Percentiles rank a stretch among this genome's conserved stretches.
phyloP scores from a whole-genome alignment of 805 yeast genomes.

The Ogataea pignaliae region DNA sequence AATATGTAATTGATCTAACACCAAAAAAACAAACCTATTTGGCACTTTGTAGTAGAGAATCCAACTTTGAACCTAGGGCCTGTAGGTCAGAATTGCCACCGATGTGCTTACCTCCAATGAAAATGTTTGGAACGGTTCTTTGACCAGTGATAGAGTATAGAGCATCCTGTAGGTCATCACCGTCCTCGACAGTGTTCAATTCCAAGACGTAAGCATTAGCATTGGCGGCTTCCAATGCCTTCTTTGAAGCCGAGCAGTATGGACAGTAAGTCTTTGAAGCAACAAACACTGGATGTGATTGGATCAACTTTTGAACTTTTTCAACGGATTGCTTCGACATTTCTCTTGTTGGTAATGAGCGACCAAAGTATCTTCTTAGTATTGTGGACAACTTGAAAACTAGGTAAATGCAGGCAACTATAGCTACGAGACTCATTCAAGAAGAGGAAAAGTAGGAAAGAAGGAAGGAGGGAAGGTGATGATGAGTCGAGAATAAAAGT shows the following conservation, averaged over 20 bases:
- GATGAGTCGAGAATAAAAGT: no score
- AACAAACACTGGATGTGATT: slow-evolving; percentile 63
- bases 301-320: slow-evolving; percentile 62
- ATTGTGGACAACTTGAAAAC: slow-evolving; percentile 27
- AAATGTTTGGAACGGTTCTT: slow-evolving; percentile 89
- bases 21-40: no score
- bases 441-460: no score
- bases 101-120: slow-evolving; percentile 85
- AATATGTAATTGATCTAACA: no score
- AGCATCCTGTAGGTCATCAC: slow-evolving; percentile 77
- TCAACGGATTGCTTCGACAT: slow-evolving; percentile 54
- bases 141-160: slow-evolving; percentile 77
- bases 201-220: slow-evolving; percentile 52
- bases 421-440: not conserved
- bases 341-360: slow-evolving; percentile 35
- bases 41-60: no score
- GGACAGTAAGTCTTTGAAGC: slow-evolving; percentile 82
- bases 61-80: slow-evolving; percentile 38
- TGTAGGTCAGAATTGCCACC: slow-evolving; percentile 95
- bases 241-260: slow-evolving; percentile 50
- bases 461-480: not conserved
- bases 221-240: slow-evolving; percentile 33
- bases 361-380: slow-evolving; percentile 23
- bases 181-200: slow-evolving; percentile 56
- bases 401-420: slow-evolving; percentile 3